Percentiles rank a stretch among this genome's conserved stretches.
phyloP scores from a whole-genome alignment of 2,329 filamentous ascomycete genomes.

The Claviceps sorghi region DNA sequence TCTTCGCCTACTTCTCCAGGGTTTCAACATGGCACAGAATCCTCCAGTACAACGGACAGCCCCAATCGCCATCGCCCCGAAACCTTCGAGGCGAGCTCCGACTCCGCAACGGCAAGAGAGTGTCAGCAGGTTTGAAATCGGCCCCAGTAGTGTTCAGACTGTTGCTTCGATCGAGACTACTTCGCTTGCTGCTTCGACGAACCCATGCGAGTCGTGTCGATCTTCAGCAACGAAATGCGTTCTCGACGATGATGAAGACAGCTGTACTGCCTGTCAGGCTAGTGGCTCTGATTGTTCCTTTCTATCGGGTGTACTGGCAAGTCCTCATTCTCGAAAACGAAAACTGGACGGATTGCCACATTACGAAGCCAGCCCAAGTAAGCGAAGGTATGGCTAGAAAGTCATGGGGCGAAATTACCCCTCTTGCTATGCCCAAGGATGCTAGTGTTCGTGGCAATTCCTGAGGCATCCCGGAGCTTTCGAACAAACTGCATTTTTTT shows the following conservation, averaged over 20 bases:
- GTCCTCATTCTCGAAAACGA: constrained; percentile 61
- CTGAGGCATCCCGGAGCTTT: neutral
- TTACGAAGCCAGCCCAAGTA: constrained; percentile 42
- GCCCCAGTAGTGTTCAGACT: constrained; percentile 35
- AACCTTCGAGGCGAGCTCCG: constrained; percentile 32
- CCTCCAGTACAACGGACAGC: constrained; percentile 44
- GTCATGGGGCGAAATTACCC: neutral
- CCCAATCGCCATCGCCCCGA: constrained; percentile 52
- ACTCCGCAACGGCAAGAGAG: constrained; percentile 32
- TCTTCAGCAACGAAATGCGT: constrained; percentile 63
- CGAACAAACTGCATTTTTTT: neutral
- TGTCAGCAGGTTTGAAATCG: constrained; percentile 32
- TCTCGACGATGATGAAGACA: constrained; percentile 56
- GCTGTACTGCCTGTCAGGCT: constrained; percentile 64
- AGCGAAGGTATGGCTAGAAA: constrained; percentile 49
- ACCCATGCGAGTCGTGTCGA: constrained; percentile 60
- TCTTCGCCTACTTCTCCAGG: constrained; percentile 10
- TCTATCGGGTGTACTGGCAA: constrained; percentile 37
- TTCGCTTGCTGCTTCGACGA: constrained; percentile 26
- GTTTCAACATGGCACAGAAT: constrained; percentile 34
- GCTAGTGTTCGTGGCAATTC: neutral
- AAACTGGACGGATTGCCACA: constrained; percentile 53
- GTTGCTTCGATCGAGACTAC: constrained; percentile 37
- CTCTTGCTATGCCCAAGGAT: neutral
- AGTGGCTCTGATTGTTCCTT: constrained; percentile 69